These are phyloP conservation scores for Coleophoma eucalyptorum DNA, from an alignment of 2,329 filamentous ascomycete genomes.

Conservation along the genomic window DNA sequence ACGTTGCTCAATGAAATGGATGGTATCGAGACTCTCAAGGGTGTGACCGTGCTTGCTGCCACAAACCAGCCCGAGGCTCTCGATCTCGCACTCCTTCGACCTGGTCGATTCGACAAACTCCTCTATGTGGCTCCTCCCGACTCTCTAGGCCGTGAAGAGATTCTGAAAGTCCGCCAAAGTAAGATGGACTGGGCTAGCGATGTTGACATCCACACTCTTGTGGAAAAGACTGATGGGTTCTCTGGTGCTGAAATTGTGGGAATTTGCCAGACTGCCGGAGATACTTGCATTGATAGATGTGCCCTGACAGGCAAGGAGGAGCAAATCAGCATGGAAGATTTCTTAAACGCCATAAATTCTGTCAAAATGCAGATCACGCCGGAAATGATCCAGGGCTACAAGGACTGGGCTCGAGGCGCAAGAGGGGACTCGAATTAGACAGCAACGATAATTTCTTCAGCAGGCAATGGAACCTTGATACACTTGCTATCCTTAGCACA, in stretches of 20 bases:
- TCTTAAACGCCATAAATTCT: slow-evolving; percentile 36
- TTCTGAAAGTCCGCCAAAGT: slow-evolving; percentile 65
- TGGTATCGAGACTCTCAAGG: slow-evolving; percentile 79
- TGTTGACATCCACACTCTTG: slow-evolving; percentile 63
- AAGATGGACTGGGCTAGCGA: slow-evolving; percentile 57
- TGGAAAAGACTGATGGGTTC: slow-evolving; percentile 66
- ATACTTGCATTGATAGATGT: slow-evolving; percentile 47
- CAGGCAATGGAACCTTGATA: too few species aligned
- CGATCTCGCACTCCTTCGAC: slow-evolving; percentile 80
- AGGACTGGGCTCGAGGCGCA: slow-evolving; percentile 43
- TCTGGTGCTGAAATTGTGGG: slow-evolving; percentile 80
- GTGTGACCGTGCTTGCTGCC: slow-evolving; percentile 83
- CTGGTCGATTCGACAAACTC: slow-evolving; percentile 79
- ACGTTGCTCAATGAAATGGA: slow-evolving; percentile 95
- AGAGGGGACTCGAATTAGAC: slow-evolving; percentile 7
- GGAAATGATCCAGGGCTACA: slow-evolving; percentile 54
- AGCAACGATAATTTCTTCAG: too few species aligned
- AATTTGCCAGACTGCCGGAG: slow-evolving; percentile 48
- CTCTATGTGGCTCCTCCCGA: slow-evolving; percentile 85
- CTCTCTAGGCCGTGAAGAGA: slow-evolving; percentile 66
- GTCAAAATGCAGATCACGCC: slow-evolving; percentile 56
- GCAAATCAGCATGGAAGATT: slow-evolving; percentile 40
- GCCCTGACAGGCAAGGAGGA: slow-evolving; percentile 34
- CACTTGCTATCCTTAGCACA: too few species aligned
- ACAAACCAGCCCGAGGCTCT: slow-evolving; percentile 87